These are phyloP conservation scores for Lactarius evosmus DNA, from an alignment of 768 basidiomycete genomes.

Conservation along the genomic window DNA sequence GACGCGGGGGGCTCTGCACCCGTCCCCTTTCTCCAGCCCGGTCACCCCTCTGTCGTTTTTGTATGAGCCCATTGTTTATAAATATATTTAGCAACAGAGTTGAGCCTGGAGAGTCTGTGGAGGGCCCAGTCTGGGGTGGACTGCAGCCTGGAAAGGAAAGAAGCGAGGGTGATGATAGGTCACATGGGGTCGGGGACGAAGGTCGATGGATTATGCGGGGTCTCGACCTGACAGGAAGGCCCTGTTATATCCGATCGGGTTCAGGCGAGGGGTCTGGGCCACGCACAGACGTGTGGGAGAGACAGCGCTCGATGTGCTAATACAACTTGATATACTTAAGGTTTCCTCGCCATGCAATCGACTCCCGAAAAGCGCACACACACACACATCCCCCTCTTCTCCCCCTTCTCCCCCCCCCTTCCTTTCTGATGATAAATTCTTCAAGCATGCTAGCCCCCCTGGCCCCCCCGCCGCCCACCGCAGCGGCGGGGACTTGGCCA, in stretches of 20 bases:
- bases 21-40: too few species aligned
- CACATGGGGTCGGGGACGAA: slow-evolving; percentile 6
- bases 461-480: slow-evolving; percentile 3
- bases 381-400: background rate
- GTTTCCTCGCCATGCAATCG: slow-evolving; percentile 18
- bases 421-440: slow-evolving; percentile 11
- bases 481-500: slow-evolving; percentile 13
- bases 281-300: background rate
- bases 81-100: background rate
- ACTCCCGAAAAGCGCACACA: slow-evolving; percentile 2
- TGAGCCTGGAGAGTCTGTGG: background rate
- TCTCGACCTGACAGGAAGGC: slow-evolving; percentile 9
- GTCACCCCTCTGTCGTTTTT: too few species aligned
- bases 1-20: background rate
- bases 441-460: slow-evolving; percentile 7
- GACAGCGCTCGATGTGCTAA: slow-evolving; percentile 4
- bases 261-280: slow-evolving; percentile 19
- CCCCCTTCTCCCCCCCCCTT: background rate
- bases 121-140: background rate
- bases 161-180: background rate
- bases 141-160: slow-evolving; percentile 9
- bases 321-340: slow-evolving; percentile 21
- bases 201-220: background rate
- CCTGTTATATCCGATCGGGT: slow-evolving; percentile 21
- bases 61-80: background rate